These are phyloP conservation scores for Fraxinus nigra DNA, from an alignment of 305 asterid genomes.

Conservation along the genomic window DNA sequence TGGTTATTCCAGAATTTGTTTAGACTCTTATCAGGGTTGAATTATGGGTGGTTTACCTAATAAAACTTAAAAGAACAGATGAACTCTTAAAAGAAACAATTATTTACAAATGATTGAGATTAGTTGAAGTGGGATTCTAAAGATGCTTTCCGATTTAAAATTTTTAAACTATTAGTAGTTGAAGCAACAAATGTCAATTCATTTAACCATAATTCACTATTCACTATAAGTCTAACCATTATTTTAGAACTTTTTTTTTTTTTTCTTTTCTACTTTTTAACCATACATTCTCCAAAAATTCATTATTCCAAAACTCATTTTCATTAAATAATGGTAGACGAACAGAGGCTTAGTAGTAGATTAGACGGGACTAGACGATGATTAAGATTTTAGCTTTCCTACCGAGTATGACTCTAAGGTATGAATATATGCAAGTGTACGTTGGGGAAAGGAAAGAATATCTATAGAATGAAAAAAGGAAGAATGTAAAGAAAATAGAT, in stretches of 20 bases:
- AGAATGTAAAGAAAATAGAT: background rate
- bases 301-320: background rate
- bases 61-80: background rate
- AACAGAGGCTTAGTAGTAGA: no score
- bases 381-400: background rate
- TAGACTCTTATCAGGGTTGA: background rate
- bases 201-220: no score
- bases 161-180: no score
- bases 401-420: background rate
- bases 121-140: background rate
- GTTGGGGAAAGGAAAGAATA: background rate
- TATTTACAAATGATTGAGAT: background rate
- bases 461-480: background rate
- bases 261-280: no score
- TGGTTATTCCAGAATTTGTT: background rate
- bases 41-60: background rate
- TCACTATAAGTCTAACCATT: no score
- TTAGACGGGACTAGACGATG: background rate
- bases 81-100: no score
- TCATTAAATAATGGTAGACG: no score
- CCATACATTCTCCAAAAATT: background rate
- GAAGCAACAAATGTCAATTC: background rate
- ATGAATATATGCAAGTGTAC: background rate
- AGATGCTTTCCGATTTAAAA: background rate
- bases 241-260: no score